phyloP scores from a whole-genome alignment of 2,329 filamentous ascomycete genomes.

The Incumbomyces lentus region DNA sequence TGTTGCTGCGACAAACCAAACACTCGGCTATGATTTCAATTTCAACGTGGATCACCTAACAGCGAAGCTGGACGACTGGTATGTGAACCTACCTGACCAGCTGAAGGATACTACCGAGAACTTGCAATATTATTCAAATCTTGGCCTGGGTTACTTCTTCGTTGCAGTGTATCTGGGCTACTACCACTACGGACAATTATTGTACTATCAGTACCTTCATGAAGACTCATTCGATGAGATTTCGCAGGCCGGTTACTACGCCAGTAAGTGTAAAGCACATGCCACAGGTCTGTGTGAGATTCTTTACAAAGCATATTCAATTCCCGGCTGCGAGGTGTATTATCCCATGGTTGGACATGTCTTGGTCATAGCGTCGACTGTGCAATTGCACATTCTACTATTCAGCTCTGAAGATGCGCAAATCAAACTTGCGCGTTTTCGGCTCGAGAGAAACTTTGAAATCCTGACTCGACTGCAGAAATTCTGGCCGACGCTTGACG shows the following conservation, averaged over 20 bases:
- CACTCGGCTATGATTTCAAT: constrained; percentile 14
- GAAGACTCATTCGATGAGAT: constrained; percentile 19
- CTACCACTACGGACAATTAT: constrained; percentile 38
- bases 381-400: constrained; percentile 38
- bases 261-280: constrained; percentile 32
- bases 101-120: constrained; percentile 33
- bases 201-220: constrained; percentile 39
- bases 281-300: constrained; percentile 32
- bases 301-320: constrained; percentile 30
- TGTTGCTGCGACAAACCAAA: constrained; percentile 23
- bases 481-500: constrained; percentile 32
- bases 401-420: constrained; percentile 30
- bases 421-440: constrained; percentile 26
- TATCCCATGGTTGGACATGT: constrained; percentile 40
- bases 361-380: constrained; percentile 37
- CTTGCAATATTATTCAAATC: constrained; percentile 27
- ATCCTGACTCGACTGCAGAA: constrained; percentile 32
- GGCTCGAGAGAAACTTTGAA: constrained; percentile 37
- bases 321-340: constrained; percentile 30
- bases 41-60: constrained; percentile 24
- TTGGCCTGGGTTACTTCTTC: constrained; percentile 35
- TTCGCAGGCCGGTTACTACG: constrained; percentile 23
- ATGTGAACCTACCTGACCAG: constrained; percentile 25
- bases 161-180: constrained; percentile 39
- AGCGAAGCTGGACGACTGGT: constrained; percentile 28